Conservation (phyloP, 2,329 filamentous ascomycete genomes). For the Phyllosticta citrichinensis region DNA sequence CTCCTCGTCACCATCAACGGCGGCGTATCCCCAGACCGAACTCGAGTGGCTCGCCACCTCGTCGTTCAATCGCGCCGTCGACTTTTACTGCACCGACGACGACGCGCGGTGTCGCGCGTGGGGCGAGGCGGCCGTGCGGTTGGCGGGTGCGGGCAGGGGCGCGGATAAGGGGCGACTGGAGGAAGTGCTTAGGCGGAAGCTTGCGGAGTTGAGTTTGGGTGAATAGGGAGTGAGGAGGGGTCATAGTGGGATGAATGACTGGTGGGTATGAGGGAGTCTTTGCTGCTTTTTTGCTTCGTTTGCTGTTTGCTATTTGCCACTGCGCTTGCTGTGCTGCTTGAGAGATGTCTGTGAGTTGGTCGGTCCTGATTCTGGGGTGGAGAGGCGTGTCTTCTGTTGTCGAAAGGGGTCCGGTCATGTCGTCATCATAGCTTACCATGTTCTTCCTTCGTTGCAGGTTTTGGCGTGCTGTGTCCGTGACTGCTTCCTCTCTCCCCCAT, state of each 20-base stretch:
- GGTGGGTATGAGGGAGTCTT: background rate
- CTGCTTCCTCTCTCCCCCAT: too few species aligned
- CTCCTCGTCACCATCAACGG: background rate
- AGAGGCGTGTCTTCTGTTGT: too few species aligned
- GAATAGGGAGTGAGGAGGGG: background rate
- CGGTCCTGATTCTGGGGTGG: too few species aligned
- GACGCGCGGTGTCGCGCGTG: constrained; percentile 48
- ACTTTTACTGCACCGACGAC: constrained; percentile 49
- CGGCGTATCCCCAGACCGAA: constrained; percentile 53
- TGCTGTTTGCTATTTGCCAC: background rate
- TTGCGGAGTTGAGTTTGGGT: background rate
- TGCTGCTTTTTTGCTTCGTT: too few species aligned
- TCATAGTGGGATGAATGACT: too few species aligned
- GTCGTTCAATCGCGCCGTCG: constrained; percentile 60
- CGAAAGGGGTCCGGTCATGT: too few species aligned
- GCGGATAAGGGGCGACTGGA: background rate
- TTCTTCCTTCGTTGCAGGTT: too few species aligned
- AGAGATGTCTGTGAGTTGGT: too few species aligned
- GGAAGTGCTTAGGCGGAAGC: background rate
- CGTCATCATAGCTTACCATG: too few species aligned
- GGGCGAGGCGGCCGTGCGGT: constrained; percentile 51
- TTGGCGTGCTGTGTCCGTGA: too few species aligned
- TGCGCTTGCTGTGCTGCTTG: too few species aligned
- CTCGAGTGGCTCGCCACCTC: constrained; percentile 66
- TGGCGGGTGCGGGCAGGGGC: constrained; percentile 35